A percentile compares a stretch with the other conserved stretches of the same genome.
Evolutionary conservation across 169 alveolate genomes (phyloP).

Genomic region (Hepatocystis sp.): DNA sequence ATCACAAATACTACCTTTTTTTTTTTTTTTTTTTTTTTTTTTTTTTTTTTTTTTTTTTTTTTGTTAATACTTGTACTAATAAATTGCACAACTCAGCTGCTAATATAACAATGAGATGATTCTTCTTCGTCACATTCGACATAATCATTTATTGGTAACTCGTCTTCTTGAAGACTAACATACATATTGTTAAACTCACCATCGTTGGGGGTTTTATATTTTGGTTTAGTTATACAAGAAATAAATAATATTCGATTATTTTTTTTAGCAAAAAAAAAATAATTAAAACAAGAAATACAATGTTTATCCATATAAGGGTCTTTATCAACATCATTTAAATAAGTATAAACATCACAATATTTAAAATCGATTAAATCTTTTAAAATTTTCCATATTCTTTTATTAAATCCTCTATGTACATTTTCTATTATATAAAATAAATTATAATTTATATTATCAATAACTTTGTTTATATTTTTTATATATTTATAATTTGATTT

Average conservation of each 20-base stretch:
- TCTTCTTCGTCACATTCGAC: constrained; percentile 29
- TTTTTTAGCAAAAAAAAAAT: constrained; percentile 82
- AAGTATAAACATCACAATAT: constrained; percentile 82
- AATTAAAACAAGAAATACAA: constrained; percentile 82
- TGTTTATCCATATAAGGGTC: constrained; percentile 81
- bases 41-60: too few relatives aligned
- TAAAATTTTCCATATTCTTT: constrained; percentile 82
- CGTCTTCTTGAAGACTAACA: constrained; percentile 53
- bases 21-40: too few relatives aligned
- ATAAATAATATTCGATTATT: constrained; percentile 81
- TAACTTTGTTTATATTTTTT: constrained; percentile 79
- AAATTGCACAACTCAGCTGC: background rate
- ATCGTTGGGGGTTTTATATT: constrained; percentile 67
- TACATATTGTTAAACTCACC: constrained; percentile 58
- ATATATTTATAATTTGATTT: constrained; percentile 79
- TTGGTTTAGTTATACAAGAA: constrained; percentile 81
- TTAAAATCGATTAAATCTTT: constrained; percentile 82
- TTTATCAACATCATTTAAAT: constrained; percentile 81
- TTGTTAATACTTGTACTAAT: constrained; percentile 1
- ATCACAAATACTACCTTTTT: too few relatives aligned
- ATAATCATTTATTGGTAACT: constrained; percentile 26
- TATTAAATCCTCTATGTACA: constrained; percentile 78
- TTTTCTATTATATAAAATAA: constrained; percentile 81
- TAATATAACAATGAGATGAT: constrained; percentile 11
- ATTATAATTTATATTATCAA: constrained; percentile 82